Evolutionary conservation across 306 rosid species (phyloP).

Genomic region (Acmispon strigosus): DNA sequence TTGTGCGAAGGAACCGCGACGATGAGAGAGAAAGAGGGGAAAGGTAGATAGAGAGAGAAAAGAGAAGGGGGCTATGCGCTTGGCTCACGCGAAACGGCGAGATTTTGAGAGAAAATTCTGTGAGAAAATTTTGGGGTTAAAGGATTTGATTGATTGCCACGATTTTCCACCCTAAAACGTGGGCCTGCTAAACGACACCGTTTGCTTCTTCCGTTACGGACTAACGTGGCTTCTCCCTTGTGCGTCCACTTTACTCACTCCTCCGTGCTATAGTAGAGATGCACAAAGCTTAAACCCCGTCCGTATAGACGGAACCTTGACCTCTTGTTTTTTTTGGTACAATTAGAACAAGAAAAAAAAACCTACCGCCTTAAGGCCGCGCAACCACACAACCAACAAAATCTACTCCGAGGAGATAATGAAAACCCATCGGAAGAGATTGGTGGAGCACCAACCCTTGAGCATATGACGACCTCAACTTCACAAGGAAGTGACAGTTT

Average conservation of each 20-base stretch:
- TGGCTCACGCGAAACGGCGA: slow-evolving; percentile 37
- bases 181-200: slow-evolving; percentile 37
- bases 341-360: too few relatives aligned
- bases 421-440: too few relatives aligned
- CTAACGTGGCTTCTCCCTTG: not conserved
- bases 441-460: too few relatives aligned
- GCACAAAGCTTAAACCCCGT: not conserved
- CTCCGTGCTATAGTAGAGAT: not conserved
- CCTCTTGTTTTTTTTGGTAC: too few relatives aligned
- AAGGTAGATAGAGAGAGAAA: not conserved
- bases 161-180: not conserved
- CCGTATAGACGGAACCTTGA: not conserved
- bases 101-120: slow-evolving; percentile 23
- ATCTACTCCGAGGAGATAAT: too few relatives aligned
- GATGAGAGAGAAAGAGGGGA: slow-evolving; percentile 25
- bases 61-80: slow-evolving; percentile 22
- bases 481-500: too few relatives aligned
- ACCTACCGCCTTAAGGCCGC: too few relatives aligned
- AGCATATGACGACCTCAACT: too few relatives aligned
- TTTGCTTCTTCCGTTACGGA: slow-evolving; percentile 24
- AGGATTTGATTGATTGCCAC: slow-evolving; percentile 24
- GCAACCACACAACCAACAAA: too few relatives aligned
- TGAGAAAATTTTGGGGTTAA: not conserved
- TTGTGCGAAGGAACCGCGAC: slow-evolving; percentile 58
- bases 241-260: not conserved